phyloP scores from a whole-genome alignment of 345 rosid genomes.

The Barbarea vulgaris region DNA sequence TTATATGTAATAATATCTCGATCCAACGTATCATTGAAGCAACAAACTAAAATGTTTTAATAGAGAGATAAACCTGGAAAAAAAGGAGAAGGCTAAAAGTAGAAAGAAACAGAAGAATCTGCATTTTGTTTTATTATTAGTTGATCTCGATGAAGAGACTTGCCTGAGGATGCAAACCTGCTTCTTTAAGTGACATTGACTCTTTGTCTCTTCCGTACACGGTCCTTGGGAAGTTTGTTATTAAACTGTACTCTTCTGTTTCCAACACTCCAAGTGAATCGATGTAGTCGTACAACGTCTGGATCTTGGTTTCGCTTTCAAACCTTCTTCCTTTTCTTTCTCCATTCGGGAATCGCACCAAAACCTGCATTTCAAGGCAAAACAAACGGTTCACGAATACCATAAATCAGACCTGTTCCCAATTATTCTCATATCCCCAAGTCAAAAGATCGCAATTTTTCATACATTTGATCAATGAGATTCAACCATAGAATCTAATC shows the following conservation, averaged over 20 bases:
- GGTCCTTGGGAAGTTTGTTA: conserved; percentile 86
- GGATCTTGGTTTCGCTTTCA: conserved; percentile 57
- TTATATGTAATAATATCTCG: conserved; percentile 18
- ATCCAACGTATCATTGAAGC: conserved; percentile 20
- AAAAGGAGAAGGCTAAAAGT: neutral
- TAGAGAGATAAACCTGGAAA: neutral
- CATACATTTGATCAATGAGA: neutral
- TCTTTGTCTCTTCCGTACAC: conserved; percentile 73
- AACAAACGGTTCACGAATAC: neutral
- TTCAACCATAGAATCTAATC: neutral
- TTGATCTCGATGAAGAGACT: conserved; percentile 95
- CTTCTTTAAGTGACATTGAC: conserved; percentile 65
- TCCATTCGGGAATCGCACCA: conserved; percentile 91
- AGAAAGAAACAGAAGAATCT: conserved; percentile 9
- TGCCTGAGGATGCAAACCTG: conserved; percentile 98
- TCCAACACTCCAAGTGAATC: conserved; percentile 89
- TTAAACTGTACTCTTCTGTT: conserved; percentile 71
- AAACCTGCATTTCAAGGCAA: conserved; percentile 50
- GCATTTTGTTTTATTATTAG: conserved; percentile 33
- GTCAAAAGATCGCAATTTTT: neutral
- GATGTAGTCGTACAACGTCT: conserved; percentile 75
- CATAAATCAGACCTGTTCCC: neutral
- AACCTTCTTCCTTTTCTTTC: conserved; percentile 96
- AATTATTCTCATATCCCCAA: neutral
- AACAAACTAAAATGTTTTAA: conserved; percentile 29